Evolutionary conservation across 192 early-diverging fungal species (phyloP), one percentile per base, ranked within the genome.

Genomic region (Obelidium mucronatum): DNA sequence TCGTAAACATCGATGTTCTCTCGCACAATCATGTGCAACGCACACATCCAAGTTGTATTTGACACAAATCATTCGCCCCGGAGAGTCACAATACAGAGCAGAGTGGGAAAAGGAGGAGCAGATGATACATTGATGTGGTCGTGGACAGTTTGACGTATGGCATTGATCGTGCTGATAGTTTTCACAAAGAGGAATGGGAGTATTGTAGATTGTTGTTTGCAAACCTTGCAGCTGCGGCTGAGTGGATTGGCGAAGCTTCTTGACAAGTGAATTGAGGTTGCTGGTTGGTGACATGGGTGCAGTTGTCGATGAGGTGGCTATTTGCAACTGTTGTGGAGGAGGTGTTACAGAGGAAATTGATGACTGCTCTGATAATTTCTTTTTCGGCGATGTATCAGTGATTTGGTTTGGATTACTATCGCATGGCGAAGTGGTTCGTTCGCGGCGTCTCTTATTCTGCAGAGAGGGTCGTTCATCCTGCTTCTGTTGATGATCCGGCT

Each of bases 1-100:
- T 19, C 73, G 36, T 17, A 65, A 51, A 35, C 61, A 75, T 8
- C 73, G 62, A 51, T 52, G 60, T 42, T 75, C 63, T 37, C 73
- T 39, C 40, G 1, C 24, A 48, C 73, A 75, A 31, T 73, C 55
- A 34, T 35, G 30, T 28, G n/a, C 6, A 19, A 31, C 17, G 73
- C 61, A 42, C 19, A 56, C 44, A 53, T 63, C 73, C 28, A 75
- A 37, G 39, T 65, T 52, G 24, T 52, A 65, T n/a, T 75, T 52
- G n/a, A 78, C 55, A 30, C 67, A 69, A 40, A 73, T n/a, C 39
- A 22, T 31, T 2, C 67, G 67, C 35, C 37, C 22, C n/a, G 58
- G 26, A 52, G 4, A 52, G 17, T 44, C 42, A 17, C 42, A 44
- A 17, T 44, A 11, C 42, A 44, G 5, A 44, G 6, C 5, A 44